A percentile compares a stretch with the other conserved stretches of the same genome.
These are phyloP conservation scores for Ascoidea asiatica DNA, from an alignment of 805 yeast genomes.

Conservation along the genomic window DNA sequence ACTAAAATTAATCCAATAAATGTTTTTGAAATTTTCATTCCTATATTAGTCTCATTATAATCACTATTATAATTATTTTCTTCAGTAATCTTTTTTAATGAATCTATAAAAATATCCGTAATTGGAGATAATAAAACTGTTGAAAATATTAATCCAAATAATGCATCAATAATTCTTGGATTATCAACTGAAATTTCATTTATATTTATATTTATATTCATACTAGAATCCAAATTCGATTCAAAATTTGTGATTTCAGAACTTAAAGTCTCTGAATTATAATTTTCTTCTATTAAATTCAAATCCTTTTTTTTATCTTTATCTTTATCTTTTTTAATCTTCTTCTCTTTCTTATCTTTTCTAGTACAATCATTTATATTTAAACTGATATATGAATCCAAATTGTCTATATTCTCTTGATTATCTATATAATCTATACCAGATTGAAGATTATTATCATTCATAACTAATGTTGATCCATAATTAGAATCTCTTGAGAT, in stretches of 20 bases:
- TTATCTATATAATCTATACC: not conserved
- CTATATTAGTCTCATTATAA: too few species aligned
- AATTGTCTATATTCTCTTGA: too few species aligned
- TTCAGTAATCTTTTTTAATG: conserved; percentile 12
- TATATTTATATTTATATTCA: conserved; percentile 3
- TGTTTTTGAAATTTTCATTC: conserved; percentile 13
- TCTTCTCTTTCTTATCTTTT: not conserved
- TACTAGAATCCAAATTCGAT: too few species aligned
- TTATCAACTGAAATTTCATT: not conserved
- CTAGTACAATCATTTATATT: too few species aligned
- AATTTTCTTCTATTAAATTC: too few species aligned
- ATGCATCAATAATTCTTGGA: conserved; percentile 12
- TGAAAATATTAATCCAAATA: conserved; percentile 13
- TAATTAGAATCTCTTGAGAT: not conserved
- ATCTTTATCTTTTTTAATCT: not conserved
- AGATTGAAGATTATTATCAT: too few species aligned
- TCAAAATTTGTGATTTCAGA: too few species aligned
- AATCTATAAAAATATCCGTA: conserved; percentile 14
- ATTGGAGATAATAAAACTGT: conserved; percentile 13
- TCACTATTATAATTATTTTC: too few species aligned
- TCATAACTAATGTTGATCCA: not conserved
- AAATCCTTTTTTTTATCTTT: conserved; percentile 4
- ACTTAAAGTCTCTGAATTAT: too few species aligned
- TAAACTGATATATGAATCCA: too few species aligned
- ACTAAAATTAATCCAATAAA: conserved; percentile 14